A percentile compares a stretch with the other conserved stretches of the same genome.
Conservation (phyloP, 2,329 filamentous ascomycete species). For the Pezicula rhizophila region DNA sequence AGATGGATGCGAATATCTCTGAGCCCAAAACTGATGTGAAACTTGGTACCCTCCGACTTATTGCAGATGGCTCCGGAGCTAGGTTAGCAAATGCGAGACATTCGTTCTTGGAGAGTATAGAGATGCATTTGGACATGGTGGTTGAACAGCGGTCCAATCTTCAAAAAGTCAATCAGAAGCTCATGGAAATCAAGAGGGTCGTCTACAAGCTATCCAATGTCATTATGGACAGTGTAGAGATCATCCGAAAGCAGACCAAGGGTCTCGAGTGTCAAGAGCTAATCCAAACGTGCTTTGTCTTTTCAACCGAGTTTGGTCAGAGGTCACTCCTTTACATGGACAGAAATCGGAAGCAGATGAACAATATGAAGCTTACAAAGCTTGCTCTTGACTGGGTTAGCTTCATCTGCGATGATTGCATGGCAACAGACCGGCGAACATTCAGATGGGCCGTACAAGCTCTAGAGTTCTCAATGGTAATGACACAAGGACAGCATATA, state of each 20-base stretch:
- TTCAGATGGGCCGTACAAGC: conserved; percentile 97
- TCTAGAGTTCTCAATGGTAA: conserved; percentile 93
- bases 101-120: conserved; percentile 70
- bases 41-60: conserved; percentile 75
- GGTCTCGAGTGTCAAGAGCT: conserved; percentile 88
- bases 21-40: conserved; percentile 82
- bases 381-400: conserved; percentile 94
- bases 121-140: conserved; percentile 79
- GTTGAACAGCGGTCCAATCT: conserved; percentile 92
- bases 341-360: conserved; percentile 90
- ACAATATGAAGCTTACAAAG: conserved; percentile 90
- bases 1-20: conserved; percentile 63
- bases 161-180: conserved; percentile 80
- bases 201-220: conserved; percentile 95
- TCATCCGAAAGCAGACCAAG: conserved; percentile 77
- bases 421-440: conserved; percentile 88
- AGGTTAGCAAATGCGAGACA: conserved; percentile 73
- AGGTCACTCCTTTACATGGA: conserved; percentile 94
- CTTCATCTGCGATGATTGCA: conserved; percentile 95
- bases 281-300: conserved; percentile 96
- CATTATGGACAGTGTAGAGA: conserved; percentile 97
- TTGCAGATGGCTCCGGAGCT: conserved; percentile 79
- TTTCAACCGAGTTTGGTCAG: conserved; percentile 97
- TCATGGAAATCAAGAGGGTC: conserved; percentile 92
- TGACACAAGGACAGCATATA: conserved; percentile 91